These are phyloP conservation scores for Crithidia sp. DNA, from an alignment of 208 protist genomes.

Conservation along the genomic window DNA sequence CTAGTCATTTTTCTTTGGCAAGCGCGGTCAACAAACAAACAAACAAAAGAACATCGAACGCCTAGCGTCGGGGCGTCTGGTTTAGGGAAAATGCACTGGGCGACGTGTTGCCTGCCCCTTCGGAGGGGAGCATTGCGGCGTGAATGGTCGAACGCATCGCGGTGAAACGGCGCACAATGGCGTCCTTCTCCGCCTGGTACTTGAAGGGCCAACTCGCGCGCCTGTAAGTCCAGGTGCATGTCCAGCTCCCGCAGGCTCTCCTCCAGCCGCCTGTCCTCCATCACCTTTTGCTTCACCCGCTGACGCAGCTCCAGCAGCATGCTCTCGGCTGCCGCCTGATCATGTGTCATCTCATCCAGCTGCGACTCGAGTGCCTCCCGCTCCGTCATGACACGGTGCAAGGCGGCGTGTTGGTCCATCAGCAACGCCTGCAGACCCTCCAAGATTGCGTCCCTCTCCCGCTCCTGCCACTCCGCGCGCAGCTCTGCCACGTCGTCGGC, in stretches of 20 bases:
- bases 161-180: constrained; percentile 75
- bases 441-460: constrained; percentile 25
- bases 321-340: constrained; percentile 61
- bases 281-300: constrained; percentile 75
- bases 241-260: constrained; percentile 71
- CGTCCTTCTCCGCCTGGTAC: constrained; percentile 82
- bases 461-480: constrained; percentile 13
- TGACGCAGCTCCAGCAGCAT: constrained; percentile 74
- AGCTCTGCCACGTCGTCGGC: constrained; percentile 1
- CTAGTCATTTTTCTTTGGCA: neutral
- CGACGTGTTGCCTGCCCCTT: neutral
- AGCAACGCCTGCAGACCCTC: constrained; percentile 45
- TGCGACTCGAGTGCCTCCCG: constrained; percentile 57
- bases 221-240: constrained; percentile 75
- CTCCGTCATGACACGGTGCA: constrained; percentile 26
- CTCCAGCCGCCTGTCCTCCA: constrained; percentile 78
- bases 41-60: neutral
- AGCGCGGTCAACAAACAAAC: no score
- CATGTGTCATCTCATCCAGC: constrained; percentile 57
- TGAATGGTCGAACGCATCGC: constrained; percentile 68
- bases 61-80: constrained; percentile 9
- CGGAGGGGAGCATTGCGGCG: constrained; percentile 43
- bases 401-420: neutral
- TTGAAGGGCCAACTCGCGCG: constrained; percentile 79
- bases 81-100: neutral